These are phyloP conservation scores for Candida namnaoensis DNA, from an alignment of 805 yeast genomes.

Conservation along the genomic window DNA sequence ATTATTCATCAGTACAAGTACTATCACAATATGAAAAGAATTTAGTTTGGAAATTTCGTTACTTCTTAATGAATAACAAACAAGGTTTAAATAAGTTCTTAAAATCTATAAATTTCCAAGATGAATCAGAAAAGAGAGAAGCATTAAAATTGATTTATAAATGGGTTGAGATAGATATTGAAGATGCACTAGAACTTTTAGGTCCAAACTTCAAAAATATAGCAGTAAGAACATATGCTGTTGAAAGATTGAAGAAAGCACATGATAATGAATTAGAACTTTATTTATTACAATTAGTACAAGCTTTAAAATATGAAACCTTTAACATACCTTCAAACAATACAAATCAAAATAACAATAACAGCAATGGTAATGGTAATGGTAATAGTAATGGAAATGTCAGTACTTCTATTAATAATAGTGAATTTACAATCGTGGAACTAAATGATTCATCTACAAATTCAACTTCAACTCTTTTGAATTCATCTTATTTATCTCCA, in stretches of 20 bases:
- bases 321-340: not conserved
- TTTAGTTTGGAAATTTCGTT: conserved; percentile 84
- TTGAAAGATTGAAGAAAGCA: conserved; percentile 70
- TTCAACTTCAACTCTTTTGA: conserved; percentile 11
- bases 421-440: conserved; percentile 30
- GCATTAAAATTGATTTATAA: conserved; percentile 63
- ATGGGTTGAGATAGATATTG: conserved; percentile 73
- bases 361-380: not conserved
- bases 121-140: conserved; percentile 70
- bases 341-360: not conserved
- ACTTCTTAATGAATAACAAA: conserved; percentile 62
- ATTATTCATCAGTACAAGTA: conserved; percentile 77
- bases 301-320: conserved; percentile 76
- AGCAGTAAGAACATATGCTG: conserved; percentile 80
- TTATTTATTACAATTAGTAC: conserved; percentile 83
- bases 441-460: conserved; percentile 15
- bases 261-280: conserved; percentile 72
- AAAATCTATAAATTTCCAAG: conserved; percentile 84
- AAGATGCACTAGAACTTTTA: conserved; percentile 78
- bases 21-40: conserved; percentile 79
- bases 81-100: conserved; percentile 72
- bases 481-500: conserved; percentile 37
- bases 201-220: conserved; percentile 71
- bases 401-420: conserved; percentile 5
- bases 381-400: conserved; percentile 1